These are phyloP conservation scores for Aureobasidium mangrovei DNA, from an alignment of 2,329 filamentous ascomycete species.

Conservation along the genomic window DNA sequence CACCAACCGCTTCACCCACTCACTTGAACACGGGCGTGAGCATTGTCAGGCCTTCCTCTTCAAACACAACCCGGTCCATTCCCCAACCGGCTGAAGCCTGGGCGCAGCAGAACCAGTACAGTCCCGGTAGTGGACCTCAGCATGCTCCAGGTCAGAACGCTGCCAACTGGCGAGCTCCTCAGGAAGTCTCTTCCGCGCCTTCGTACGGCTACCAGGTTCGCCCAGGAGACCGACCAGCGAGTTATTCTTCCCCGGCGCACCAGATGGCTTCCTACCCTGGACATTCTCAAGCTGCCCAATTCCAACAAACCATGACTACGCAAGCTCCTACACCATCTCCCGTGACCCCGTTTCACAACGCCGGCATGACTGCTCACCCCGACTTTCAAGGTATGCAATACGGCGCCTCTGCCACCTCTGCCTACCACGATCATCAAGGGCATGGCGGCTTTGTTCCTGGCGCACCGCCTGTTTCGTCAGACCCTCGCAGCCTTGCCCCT, in stretches of 20 bases:
- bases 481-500: conserved; percentile 4
- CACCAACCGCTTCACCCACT: not conserved
- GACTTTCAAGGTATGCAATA: conserved; percentile 12
- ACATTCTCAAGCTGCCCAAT: conserved; percentile 9
- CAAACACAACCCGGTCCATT: conserved; percentile 1
- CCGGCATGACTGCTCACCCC: not conserved
- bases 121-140: conserved; percentile 1
- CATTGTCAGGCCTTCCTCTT: conserved; percentile 11
- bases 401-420: not conserved
- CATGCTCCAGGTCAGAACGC: not conserved
- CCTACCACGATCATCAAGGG: conserved; percentile 5
- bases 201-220: conserved; percentile 8
- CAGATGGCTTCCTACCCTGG: not conserved
- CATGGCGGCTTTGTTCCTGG: not conserved
- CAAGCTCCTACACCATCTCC: not conserved
- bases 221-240: not conserved
- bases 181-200: not conserved
- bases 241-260: not conserved
- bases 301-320: conserved; percentile 6
- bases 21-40: conserved; percentile 3
- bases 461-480: conserved; percentile 1
- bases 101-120: conserved; percentile 9
- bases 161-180: conserved; percentile 8
- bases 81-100: conserved; percentile 9
- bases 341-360: conserved; percentile 6